Conservation (phyloP, 495 filamentous ascomycete genomes). For the Barbatosphaeria neglecta region DNA sequence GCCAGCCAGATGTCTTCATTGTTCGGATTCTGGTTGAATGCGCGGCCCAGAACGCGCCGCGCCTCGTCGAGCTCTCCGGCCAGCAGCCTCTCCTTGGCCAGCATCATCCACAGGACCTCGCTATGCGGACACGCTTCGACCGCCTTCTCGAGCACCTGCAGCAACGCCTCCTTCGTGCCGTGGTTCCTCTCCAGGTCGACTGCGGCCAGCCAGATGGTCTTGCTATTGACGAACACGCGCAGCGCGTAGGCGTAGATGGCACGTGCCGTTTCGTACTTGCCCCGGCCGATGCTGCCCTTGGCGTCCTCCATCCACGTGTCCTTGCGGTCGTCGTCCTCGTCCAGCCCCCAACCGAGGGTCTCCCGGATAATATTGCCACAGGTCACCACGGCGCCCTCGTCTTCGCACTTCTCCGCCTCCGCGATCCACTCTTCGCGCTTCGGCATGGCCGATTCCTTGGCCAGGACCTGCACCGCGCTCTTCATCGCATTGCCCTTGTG, state of each 20-base stretch:
- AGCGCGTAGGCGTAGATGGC: constrained; percentile 89
- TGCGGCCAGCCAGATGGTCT: constrained; percentile 75
- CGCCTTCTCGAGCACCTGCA: constrained; percentile 79
- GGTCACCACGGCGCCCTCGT: constrained; percentile 77
- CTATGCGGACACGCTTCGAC: constrained; percentile 83
- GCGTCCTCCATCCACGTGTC: constrained; percentile 94
- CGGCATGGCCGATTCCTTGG: constrained; percentile 85
- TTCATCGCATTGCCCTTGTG: constrained; percentile 85
- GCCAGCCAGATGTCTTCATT: constrained; percentile 97
- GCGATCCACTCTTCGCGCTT: constrained; percentile 95
- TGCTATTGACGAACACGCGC: constrained; percentile 73
- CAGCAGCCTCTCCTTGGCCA: constrained; percentile 88
- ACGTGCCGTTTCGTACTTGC: constrained; percentile 76
- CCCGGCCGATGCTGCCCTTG: constrained; percentile 60
- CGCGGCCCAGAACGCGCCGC: constrained; percentile 65
- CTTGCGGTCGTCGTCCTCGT: constrained; percentile 94
- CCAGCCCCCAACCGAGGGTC: constrained; percentile 84
- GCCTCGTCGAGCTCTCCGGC: constrained; percentile 76
- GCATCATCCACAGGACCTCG: constrained; percentile 91
- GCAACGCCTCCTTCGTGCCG: constrained; percentile 71
- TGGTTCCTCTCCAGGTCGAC: constrained; percentile 87
- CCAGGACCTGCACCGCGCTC: constrained; percentile 80
- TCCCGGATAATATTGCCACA: constrained; percentile 81
- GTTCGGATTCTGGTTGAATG: constrained; percentile 86
- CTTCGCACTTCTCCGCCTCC: constrained; percentile 90